phyloP scores from a whole-genome alignment of 78 protist species.

The Planoprotostelium fungivorum region DNA sequence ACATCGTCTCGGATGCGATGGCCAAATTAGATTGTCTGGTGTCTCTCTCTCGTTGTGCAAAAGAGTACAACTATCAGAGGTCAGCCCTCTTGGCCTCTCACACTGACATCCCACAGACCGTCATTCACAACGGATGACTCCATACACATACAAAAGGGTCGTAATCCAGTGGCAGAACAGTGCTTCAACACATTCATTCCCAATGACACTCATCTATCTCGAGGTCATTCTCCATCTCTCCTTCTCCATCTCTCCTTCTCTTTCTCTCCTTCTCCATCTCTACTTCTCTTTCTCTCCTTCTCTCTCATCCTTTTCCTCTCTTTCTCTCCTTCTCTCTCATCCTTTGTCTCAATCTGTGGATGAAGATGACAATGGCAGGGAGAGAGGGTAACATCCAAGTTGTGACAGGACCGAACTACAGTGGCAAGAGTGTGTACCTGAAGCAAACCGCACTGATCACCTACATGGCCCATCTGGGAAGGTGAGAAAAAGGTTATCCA shows the following conservation, averaged over 20 bases:
- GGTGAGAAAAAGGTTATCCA: no score
- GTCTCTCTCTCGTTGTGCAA: neutral
- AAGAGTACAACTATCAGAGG: neutral
- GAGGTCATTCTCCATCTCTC: neutral
- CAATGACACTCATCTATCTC: neutral
- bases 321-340: no score
- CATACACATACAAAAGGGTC: neutral
- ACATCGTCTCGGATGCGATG: neutral
- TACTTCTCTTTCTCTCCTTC: neutral
- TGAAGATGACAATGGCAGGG: neutral
- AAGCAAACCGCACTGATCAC: conserved; percentile 13
- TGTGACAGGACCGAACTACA: conserved; percentile 39
- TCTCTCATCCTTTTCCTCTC: no score
- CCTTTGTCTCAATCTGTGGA: no score
- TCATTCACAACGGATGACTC: neutral
- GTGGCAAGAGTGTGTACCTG: conserved; percentile 42
- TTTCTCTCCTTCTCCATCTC: neutral
- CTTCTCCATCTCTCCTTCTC: neutral
- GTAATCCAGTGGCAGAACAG: neutral
- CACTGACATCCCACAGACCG: neutral
- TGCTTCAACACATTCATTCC: neutral
- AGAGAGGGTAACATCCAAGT: neutral
- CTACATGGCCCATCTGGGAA: conserved; percentile 58
- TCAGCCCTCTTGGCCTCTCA: neutral
- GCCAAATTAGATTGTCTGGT: neutral